These are phyloP conservation scores for Cyclotella baltica DNA, from an alignment of 108 stramenopile species.

Conservation along the genomic window DNA sequence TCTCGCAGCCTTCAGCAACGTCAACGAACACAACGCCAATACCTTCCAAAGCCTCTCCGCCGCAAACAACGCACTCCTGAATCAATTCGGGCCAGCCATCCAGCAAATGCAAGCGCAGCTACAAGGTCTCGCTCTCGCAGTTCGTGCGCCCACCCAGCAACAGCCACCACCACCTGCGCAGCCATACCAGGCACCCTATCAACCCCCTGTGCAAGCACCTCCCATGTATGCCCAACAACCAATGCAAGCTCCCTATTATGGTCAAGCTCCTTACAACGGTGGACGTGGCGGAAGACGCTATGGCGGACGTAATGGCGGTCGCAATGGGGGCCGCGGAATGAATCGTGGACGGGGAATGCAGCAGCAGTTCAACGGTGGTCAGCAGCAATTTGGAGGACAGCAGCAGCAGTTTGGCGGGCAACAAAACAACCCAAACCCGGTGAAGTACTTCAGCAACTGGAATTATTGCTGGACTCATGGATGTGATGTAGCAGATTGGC, in stretches of 20 bases:
- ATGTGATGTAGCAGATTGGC: slow-evolving; percentile 3
- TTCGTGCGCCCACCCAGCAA: background rate
- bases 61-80: background rate
- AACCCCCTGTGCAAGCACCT: background rate
- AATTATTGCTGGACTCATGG: slow-evolving; percentile 19
- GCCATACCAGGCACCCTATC: background rate
- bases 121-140: background rate
- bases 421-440: background rate
- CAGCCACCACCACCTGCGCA: background rate
- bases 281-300: background rate
- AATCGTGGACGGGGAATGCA: background rate
- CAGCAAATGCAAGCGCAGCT: background rate
- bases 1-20: background rate
- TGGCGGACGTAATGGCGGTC: background rate
- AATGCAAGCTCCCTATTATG: too few relatives aligned
- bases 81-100: background rate
- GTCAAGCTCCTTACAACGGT: background rate
- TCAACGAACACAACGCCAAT: background rate
- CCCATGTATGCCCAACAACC: too few relatives aligned
- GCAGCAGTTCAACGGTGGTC: background rate
- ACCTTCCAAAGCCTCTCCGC: background rate
- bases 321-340: too few relatives aligned
- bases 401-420: background rate
- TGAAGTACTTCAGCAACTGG: slow-evolving; percentile 4
- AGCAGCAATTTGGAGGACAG: too few relatives aligned